phyloP scores from a whole-genome alignment of 192 early-diverging fungal species.

The Chytriomyces confervae region DNA sequence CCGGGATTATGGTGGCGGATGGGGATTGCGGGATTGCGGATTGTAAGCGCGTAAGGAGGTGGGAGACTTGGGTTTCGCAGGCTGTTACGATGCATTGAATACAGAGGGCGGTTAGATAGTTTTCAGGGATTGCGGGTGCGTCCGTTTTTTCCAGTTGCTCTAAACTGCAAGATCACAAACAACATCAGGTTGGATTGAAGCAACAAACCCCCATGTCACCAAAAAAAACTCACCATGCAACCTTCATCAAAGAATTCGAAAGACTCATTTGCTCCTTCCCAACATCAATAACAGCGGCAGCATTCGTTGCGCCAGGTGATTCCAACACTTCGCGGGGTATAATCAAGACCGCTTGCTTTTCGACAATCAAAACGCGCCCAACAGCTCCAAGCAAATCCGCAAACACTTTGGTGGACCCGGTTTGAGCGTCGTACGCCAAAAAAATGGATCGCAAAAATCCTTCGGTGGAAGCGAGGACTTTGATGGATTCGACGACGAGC shows the following conservation, averaged over 20 bases:
- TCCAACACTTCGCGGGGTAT: conserved; percentile 32
- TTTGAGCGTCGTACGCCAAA: conserved; percentile 72
- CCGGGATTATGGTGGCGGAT: neutral
- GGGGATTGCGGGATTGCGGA: conserved; percentile 13
- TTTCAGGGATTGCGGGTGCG: conserved; percentile 85
- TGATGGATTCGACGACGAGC: conserved; percentile 81
- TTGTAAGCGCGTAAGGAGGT: conserved; percentile 59
- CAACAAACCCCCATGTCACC: neutral
- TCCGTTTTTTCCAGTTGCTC: conserved; percentile 94
- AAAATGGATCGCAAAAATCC: conserved; percentile 56
- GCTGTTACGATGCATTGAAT: conserved; percentile 71
- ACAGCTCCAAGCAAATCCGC: conserved; percentile 59
- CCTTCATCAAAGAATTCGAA: conserved; percentile 36
- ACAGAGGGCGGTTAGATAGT: conserved; percentile 82
- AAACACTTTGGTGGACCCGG: conserved; percentile 82
- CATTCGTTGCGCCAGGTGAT: conserved; percentile 22
- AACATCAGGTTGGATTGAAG: neutral
- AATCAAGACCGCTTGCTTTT: conserved; percentile 62
- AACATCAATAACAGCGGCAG: neutral
- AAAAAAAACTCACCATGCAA: conserved; percentile 37
- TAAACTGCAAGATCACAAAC: conserved; percentile 51
- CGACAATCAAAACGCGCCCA: conserved; percentile 66
- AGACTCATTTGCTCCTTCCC: conserved; percentile 41
- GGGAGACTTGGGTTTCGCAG: conserved; percentile 73
- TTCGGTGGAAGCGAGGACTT: conserved; percentile 66